phyloP scores from a whole-genome alignment of 139 green algal genomes.

The Coelastrella sp. region DNA sequence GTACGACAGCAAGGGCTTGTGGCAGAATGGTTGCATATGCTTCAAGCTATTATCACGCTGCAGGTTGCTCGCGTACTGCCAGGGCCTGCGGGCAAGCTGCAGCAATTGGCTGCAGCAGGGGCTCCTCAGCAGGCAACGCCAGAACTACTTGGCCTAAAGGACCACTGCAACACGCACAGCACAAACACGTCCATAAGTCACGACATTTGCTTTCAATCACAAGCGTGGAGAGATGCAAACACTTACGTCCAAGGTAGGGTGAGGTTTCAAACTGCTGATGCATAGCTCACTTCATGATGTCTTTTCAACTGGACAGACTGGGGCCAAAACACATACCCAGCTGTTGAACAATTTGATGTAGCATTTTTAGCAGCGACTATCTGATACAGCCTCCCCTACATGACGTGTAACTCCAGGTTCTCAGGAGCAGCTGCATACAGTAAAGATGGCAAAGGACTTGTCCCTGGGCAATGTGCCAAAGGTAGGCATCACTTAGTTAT shows the following conservation, averaged over 20 bases:
- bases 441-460: not conserved
- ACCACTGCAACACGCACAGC: not conserved
- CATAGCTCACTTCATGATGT: no score
- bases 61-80: slow-evolving; percentile 38
- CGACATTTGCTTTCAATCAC: slow-evolving; percentile 3
- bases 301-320: no score
- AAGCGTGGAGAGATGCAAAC: not conserved
- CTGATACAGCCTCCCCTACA: not conserved
- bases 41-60: not conserved
- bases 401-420: not conserved
- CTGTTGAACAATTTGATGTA: not conserved
- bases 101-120: slow-evolving; percentile 38
- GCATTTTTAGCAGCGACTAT: no score
- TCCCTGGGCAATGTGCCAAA: slow-evolving; percentile 13
- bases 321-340: no score
- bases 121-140: slow-evolving; percentile 37
- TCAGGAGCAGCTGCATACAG: slow-evolving; percentile 7
- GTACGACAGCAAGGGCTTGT: no score
- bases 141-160: slow-evolving; percentile 21
- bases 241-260: no score
- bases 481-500: no score
- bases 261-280: no score
- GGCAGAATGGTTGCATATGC: not conserved
- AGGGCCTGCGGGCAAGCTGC: slow-evolving; percentile 45
- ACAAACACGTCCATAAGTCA: no score